Base-by-base conservation (phyloP, 2,329 filamentous ascomycete species). In the Pseudocercospora fuligena region DNA sequence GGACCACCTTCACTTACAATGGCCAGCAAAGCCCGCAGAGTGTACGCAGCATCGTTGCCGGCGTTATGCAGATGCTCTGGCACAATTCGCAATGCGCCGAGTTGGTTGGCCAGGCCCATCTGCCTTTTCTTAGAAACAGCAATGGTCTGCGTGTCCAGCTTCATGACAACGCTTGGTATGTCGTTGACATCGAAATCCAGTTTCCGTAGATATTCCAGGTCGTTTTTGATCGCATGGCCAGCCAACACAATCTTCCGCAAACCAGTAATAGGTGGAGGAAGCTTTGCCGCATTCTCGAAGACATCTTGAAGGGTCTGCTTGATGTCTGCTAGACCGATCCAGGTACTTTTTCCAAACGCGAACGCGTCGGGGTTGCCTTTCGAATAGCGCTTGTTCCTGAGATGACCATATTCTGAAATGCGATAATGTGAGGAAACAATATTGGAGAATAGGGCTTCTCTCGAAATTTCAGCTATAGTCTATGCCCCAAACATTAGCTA, bases 311-410 rank as follows among this genome's bases (percentile, higher is more conserved):
- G 78, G 0, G 80, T 53, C 8, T 27, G 33, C 25, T 33, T 56
- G 16, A 70, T 1, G 75, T 72, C 0, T 81, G 79, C 14, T 84
- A 80, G 12, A 86, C 79, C 6, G 75, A 77, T 16, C 84, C 72
- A 1, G 72, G 74, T 63, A 89, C 80, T 63, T 84, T 84, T 68
- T 21, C 89, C 92, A 78, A 97, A 97, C 31, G 89, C 82, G 75
- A 95, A 96, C 1, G 78, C 77, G 27, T 91, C 89, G 0, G 94
- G 90, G 69, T 91, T 92, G 2, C 94, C 94, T 1, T 79, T 71
- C 43, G 97, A 87, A 71, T 87, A 94, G 12, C 86, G 80, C 0
- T 77, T 76, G 79, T 99, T 99, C 63, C 85, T 80, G 29, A 91
- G 80, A 72, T 89, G 81, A 0, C 81, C 78, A 73, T 92, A 84